Percentiles rank a stretch among this genome's conserved stretches.
Conservation (phyloP, 2,329 filamentous ascomycete species). For the Ceratocystiopsis brevicomis region DNA sequence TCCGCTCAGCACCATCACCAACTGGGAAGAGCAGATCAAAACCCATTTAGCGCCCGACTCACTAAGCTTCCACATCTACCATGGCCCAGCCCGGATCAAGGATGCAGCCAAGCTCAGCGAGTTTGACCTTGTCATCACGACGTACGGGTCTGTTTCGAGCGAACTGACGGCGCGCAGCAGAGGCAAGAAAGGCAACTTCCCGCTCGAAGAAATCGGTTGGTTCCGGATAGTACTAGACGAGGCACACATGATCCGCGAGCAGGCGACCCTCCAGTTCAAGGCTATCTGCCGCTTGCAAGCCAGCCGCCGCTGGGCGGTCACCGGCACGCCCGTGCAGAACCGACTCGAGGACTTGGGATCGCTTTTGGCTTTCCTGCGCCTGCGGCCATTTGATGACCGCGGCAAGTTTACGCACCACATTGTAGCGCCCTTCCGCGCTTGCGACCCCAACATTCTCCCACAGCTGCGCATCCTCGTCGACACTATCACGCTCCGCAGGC, state of each 20-base stretch:
- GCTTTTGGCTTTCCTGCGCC: slow-evolving; percentile 64
- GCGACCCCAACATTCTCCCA: slow-evolving; percentile 64
- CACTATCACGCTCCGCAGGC: slow-evolving; percentile 76
- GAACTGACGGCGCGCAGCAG: slow-evolving; percentile 51
- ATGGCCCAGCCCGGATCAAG: slow-evolving; percentile 58
- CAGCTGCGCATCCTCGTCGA: slow-evolving; percentile 81
- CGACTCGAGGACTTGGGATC: slow-evolving; percentile 77
- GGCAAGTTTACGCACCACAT: slow-evolving; percentile 63
- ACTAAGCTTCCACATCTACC: slow-evolving; percentile 66
- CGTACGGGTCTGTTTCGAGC: slow-evolving; percentile 72
- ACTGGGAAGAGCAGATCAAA: slow-evolving; percentile 87
- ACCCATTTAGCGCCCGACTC: slow-evolving; percentile 50
- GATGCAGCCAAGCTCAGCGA: slow-evolving; percentile 47
- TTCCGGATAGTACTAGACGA: slow-evolving; percentile 90
- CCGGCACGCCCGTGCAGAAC: slow-evolving; percentile 90
- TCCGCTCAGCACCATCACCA: slow-evolving; percentile 76
- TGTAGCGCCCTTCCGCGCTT: slow-evolving; percentile 68
- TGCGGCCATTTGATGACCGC: slow-evolving; percentile 70
- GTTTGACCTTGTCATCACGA: slow-evolving; percentile 77
- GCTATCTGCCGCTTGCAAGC: slow-evolving; percentile 65
- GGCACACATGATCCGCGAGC: slow-evolving; percentile 84
- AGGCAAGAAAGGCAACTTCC: slow-evolving; percentile 38
- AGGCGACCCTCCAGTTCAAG: slow-evolving; percentile 63
- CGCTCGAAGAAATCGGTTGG: slow-evolving; percentile 67
- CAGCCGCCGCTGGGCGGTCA: slow-evolving; percentile 85